Base-by-base conservation (phyloP, 257 asterid genomes). In the Fraxinus americana region DNA sequence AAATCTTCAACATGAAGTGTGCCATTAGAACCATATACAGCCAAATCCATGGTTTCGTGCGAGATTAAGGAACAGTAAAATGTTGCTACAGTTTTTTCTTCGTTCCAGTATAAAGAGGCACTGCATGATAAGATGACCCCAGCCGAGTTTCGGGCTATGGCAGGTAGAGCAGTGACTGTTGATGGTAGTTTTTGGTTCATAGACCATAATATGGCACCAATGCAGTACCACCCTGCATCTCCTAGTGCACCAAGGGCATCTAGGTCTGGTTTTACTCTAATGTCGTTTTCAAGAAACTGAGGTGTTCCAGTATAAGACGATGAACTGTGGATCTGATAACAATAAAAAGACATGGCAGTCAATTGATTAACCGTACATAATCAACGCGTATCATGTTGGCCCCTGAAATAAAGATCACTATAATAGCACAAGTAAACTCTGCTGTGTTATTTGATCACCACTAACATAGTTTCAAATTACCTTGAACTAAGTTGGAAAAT, bases 221-320 rank as follows among this genome's bases (percentile, higher is more conserved):
- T 89, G 91, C 94, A 91, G 92, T 90, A 91, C 98, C 98, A 93
- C 19, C 97, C 97, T 0, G 90, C 71, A 38, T 91, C 98, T 69
- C 98, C 97, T 35, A 93, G 80, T 21, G 93, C 98, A 73, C 98
- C 97, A 19, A 91, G 90, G 57, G 90, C 81, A 67, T 93, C 94
- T 19, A 93, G 79, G 12, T 93, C 97, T 12, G 92, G 89, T 67
- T 93, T 93, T 67, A 86, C 90, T 82, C 94, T 76, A 38, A 93
- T 87, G 70, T 90, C 74, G 4, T 85, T 84, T 73, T 90, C 91
- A 2, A 90, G 87, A 76, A 91, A 90, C 57, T 84, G 82, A 12
- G 79, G 79, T 19, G 86, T 75, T 12, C 87, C 87, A 2, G 75
- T 10, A 67, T 71, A 91, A 14, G 96, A 87, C 35, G 94, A 88